Evolutionary conservation across 805 yeast genomes (phyloP).

Genomic region (Ogataea nitratoaversa): DNA sequence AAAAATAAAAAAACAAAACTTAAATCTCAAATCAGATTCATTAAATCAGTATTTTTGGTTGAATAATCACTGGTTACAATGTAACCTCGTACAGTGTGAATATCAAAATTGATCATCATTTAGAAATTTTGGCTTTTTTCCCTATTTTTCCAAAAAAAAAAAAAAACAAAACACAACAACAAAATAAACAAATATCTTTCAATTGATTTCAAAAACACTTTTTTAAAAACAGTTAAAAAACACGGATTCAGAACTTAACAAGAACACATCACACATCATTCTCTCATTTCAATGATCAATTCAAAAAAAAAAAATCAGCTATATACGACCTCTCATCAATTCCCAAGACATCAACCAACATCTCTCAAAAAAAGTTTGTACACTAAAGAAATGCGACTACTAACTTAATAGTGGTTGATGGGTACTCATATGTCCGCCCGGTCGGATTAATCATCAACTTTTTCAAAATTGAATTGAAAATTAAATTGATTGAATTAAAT

Average conservation of each 20-base stretch:
- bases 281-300: neutral
- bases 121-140: no score
- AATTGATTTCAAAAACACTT: constrained; percentile 1
- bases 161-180: neutral
- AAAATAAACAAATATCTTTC: constrained; percentile 3
- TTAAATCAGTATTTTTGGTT: constrained; percentile 49
- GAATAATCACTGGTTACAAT: constrained; percentile 32
- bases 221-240: neutral
- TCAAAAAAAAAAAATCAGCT: constrained; percentile 28
- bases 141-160: no score
- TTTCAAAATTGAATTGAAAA: no score
- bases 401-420: constrained; percentile 31
- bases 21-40: constrained; percentile 39
- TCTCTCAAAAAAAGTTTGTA: constrained; percentile 40
- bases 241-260: neutral
- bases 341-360: constrained; percentile 36
- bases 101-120: constrained; percentile 31
- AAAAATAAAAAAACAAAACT: no score
- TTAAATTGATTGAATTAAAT: constrained; percentile 6
- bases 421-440: constrained; percentile 47
- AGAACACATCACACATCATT: neutral
- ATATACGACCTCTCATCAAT: constrained; percentile 49
- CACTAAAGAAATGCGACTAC: constrained; percentile 50
- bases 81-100: constrained; percentile 55
- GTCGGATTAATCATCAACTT: constrained; percentile 36